Base-by-base conservation (phyloP, 352 stramenopile species). In the Phytophthora agathidicida region DNA sequence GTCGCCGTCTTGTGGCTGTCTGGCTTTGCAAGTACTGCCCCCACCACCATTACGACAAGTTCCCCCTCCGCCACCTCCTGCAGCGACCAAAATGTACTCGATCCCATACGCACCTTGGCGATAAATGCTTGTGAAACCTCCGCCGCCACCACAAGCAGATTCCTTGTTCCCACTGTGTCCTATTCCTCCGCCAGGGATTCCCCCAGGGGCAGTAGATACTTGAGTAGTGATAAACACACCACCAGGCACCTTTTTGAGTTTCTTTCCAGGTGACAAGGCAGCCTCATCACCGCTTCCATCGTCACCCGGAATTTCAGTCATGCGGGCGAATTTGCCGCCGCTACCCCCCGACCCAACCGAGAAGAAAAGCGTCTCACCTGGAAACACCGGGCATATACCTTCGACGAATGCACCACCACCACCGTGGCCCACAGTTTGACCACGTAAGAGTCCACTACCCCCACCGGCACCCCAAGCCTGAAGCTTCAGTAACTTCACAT, bases 361-460 rank as follows among this genome's bases (percentile, higher is more conserved):
- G 22, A 89, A 64, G 38, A 77, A 91, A n/a, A 91, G 58, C 28
- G 74, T 88, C 45, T 93, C 83, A n/a, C 81, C 80, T 31, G 83
- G 80, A 47, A 79, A 77, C 2, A 93, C 83, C 1, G 49, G 55
- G 30, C 62, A 80, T 14, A 88, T 52, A 17, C 72, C 78, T 38
- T 93, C 80, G 24, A 89, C 68, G 50, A 91, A 90, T 10, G 81
- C 81, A 4, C 83, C 83, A 7, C 83, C 83, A 19, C 83, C 83
- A 14, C 83, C 83, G 24, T 78, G 65, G 3, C 83, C 83, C 8
- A 75, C 56, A 6, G 52, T 72, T 42, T 89, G 80, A 10, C 52
- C 50, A 16, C 73, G 72, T 13, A 91, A 59, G 13, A 84, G 59
- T 3, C 83, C 83, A 16, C 80, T 91, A n/a, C 81, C 83, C 10